Base-by-base conservation (phyloP, 2,329 filamentous ascomycete genomes). In the Paraphaeosphaeria sporulosa region DNA sequence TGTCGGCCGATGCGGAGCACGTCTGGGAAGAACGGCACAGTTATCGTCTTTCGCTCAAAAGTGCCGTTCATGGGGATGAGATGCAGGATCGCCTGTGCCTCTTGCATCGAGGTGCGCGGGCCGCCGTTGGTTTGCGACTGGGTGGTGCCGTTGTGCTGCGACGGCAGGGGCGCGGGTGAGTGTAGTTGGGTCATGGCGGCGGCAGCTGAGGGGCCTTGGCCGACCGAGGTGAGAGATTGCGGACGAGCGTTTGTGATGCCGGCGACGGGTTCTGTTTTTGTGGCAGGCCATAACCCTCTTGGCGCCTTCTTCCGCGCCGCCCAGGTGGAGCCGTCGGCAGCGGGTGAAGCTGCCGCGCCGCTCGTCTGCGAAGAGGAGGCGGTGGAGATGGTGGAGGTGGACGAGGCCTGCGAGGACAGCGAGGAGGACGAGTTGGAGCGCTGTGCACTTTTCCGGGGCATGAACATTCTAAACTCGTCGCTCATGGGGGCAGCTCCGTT, bases 11-110 rank as follows among this genome's bases (percentile, higher is more conserved):
- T 97, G 64, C 93, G 89, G 52, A 99, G 84, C 43, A 92, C 90
- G n/a, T 98, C 94, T n/a, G 95, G 95, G 65, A 87, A 91, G 76
- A 91, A 97, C 0, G 95, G 95, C 2, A 99, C 92, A 36, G 87
- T 92, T 69, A 99, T 98, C 46, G 94, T 95, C 81, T 99, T 99
- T 72, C 93, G 90, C 78, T 98, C 95, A 75, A 99, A 99, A 1
- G 94, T 98, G 60, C 93, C 92, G 74, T 99, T 99, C 71, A 98
- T 88, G 0, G 95, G 96, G 6, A 94, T 81, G 5, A 99, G 86
- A 63, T 93, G 93, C 44, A 97, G 85, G 23, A 97, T 89, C 0
- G 93, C 92, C 55, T 91, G 88, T 6, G 87, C 86, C 58, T 90
- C 87, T 36, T 83, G 76, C 30, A 69, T 71, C 64, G 82, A 80